Base-by-base conservation (phyloP, 2,329 filamentous ascomycete species). In the Helminthosporium solani region DNA sequence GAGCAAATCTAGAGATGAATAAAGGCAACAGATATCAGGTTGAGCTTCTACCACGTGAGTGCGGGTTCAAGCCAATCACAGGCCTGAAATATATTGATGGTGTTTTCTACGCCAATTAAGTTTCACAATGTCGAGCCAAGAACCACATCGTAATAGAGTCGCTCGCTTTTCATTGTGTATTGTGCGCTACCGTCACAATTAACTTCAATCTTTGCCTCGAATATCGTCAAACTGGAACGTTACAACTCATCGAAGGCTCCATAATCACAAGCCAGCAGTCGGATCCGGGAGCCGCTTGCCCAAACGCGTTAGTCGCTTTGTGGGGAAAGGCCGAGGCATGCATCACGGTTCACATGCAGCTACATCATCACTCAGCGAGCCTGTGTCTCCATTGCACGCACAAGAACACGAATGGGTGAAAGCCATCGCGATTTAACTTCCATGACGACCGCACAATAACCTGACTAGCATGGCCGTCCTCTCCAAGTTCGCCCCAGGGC, bases 401-500 rank as follows among this genome's bases (percentile, higher is more conserved):
- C 20, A 38, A 27, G 16, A 27, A n/a, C 20, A 27, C 20, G 20
- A 38, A 27, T 25, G 20, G 7, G 23, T 38, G 35, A 38, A 38
- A 31, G 39, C 5, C 15, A 11, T 7, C 15, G 28, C 19, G 34
- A 37, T 21, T 7, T 9, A 6, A 18, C 18, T 3, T 40, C 39
- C 42, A 63, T 64, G 56, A 49, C 52, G 57, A 46, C 31, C 38
- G 43, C 34, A 58, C 49, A 53, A 50, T 62, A 63, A 50, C 48
- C 18, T 4, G n/a, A 31, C 11, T 16, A 27, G 9, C 50, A 73
- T 73, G 70, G 70, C 68, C 45, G 70, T 67, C 52, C 62, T 72
- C 48, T 72, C 70, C 38, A 73, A 72, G 66, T 63, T 70, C 23
- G 58, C 65, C 36, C 57, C 57, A 34, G 59, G 56, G 33, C 54